Conservation (phyloP, 129 eudicot species). For the Arctium minus region DNA sequence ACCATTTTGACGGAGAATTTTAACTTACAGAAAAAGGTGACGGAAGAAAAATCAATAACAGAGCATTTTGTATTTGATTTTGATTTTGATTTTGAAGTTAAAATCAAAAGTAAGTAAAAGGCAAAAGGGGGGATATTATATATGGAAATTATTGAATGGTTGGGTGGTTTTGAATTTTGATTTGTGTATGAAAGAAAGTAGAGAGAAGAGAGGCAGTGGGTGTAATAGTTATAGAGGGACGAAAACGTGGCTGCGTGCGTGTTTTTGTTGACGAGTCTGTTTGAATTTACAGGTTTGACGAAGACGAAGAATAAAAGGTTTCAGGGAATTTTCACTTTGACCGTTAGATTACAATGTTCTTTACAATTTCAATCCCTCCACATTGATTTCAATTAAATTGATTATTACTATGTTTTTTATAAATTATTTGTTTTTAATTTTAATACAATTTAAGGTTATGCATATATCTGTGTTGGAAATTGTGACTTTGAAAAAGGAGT, state of each 20-base stretch:
- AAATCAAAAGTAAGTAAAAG: not conserved
- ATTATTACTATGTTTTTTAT: no score
- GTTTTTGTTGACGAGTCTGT: conserved; percentile 31
- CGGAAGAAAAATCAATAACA: not conserved
- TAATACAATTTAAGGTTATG: no score
- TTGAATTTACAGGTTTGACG: conserved; percentile 21
- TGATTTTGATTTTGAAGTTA: not conserved
- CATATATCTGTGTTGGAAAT: no score
- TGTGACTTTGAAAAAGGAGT: no score
- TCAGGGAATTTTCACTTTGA: not conserved
- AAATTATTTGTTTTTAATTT: no score
- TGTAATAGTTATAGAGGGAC: conserved; percentile 23
- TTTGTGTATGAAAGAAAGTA: not conserved
- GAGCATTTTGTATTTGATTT: not conserved
- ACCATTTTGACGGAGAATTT: conserved; percentile 20
- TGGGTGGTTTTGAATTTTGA: conserved; percentile 2
- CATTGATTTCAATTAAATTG: not conserved
- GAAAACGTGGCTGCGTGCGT: conserved; percentile 39
- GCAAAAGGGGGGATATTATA: not conserved
- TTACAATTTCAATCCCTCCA: not conserved
- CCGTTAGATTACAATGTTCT: not conserved
- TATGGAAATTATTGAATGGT: not conserved
- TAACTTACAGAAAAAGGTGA: conserved; percentile 25
- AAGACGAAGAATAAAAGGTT: conserved; percentile 4
- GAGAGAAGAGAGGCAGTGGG: conserved; percentile 16